Percentiles rank a stretch among this genome's conserved stretches.
Evolutionary conservation across 495 filamentous ascomycete genomes (phyloP).

Genomic region (Mytilinidion resinicola): DNA sequence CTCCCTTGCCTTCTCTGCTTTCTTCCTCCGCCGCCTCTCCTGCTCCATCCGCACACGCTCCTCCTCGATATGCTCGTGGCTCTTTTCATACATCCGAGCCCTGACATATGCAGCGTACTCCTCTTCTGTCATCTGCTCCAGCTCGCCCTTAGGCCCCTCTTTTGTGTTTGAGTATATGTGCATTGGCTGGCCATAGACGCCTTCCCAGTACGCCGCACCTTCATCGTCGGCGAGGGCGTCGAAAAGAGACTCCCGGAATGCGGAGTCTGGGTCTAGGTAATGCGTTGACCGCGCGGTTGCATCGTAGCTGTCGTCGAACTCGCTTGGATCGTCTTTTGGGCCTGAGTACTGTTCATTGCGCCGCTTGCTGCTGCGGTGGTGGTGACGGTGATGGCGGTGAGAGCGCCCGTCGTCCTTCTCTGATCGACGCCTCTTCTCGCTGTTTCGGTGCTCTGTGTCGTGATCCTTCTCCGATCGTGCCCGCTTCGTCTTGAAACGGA

Average conservation of each 20-base stretch:
- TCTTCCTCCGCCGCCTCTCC: conserved; percentile 42
- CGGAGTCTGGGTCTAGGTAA: conserved; percentile 52
- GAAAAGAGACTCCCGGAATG: conserved; percentile 94
- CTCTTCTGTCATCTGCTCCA: conserved; percentile 85
- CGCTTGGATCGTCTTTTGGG: not conserved
- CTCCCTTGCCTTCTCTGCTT: conserved; percentile 33
- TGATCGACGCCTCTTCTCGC: not conserved
- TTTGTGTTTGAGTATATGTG: conserved; percentile 53
- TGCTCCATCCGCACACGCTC: conserved; percentile 54
- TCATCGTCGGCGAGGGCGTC: conserved; percentile 99
- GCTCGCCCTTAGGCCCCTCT: conserved; percentile 46
- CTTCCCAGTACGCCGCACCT: conserved; percentile 89
- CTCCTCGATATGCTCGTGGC: conserved; percentile 55
- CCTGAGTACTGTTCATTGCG: not conserved
- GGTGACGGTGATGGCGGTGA: not conserved
- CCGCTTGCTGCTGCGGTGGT: not conserved
- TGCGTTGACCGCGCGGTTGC: not conserved
- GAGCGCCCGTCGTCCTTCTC: not conserved
- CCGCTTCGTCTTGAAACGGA: not conserved
- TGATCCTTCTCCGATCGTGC: not conserved
- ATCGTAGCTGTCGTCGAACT: not conserved
- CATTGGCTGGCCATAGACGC: conserved; percentile 90
- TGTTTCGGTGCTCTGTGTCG: not conserved
- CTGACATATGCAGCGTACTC: conserved; percentile 84
- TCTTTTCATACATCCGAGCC: conserved; percentile 88